Base-by-base conservation (phyloP, 1,284 basidiomycete species). In the Papiliotrema flavescens region DNA sequence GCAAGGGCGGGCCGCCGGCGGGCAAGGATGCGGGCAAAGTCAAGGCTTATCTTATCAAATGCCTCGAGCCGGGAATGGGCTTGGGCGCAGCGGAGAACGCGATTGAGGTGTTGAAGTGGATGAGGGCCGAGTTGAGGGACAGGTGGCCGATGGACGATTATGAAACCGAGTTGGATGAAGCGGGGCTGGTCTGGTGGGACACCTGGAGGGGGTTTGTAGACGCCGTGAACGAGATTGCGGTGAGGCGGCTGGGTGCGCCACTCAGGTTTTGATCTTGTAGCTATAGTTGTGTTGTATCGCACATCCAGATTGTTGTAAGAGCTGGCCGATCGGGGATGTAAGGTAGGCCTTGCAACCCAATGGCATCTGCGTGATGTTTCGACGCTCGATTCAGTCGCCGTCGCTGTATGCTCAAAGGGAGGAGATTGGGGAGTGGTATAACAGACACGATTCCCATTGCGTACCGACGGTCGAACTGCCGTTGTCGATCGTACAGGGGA, bases 21-120 rank as follows among this genome's bases (percentile, higher is more conserved):
- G 75, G 78, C 57, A 81, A 79, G 65, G 91, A 93, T 63, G 79
- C 89, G 2, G 82, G 83, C 23, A 84, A 83, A 61, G 85, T 94
- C 53, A 78, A 80, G 14, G 83, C 81, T 52, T 93, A 84, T 66
- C 72, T 93, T 43, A 77, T 85, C 47, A 82, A 83, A 61, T 84
- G 82, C 56, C 80, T 87, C 43, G 84, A 85, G 61, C 70, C 78
- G 2, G 60, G 64, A 67, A 49, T 80, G 79, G 53, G 81, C 3
- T 83, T 88, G 63, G 79, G 79, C 15, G 86, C 87, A 0, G 71
- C 88, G 43, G 85, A 87, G 71, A 82, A 81, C 58, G 86, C 84
- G 36, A 72, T 86, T 2, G 81, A 81, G 26, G 82, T 89, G 22
- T 78, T 90, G 77, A 84, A 82, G 66, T 91, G 87, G 84, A 91